Evolutionary conservation across 495 filamentous ascomycete genomes (phyloP).

Genomic region (Penicillium coffeae): DNA sequence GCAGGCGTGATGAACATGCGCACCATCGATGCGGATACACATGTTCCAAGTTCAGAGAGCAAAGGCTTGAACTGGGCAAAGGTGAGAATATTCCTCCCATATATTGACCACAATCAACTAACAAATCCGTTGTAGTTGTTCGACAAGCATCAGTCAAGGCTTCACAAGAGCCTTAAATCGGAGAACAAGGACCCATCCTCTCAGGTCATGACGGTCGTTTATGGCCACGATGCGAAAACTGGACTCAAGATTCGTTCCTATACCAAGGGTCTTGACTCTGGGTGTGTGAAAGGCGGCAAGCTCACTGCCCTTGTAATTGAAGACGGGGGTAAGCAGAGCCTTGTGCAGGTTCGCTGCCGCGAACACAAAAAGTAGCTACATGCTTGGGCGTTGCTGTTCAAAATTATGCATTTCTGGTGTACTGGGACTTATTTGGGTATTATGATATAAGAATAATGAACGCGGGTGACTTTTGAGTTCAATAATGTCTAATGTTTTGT

Average conservation of each 20-base stretch:
- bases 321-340: slow-evolving; percentile 33
- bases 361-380: slow-evolving; percentile 13
- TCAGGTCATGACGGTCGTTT: slow-evolving; percentile 58
- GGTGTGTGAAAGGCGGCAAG: slow-evolving; percentile 69
- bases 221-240: slow-evolving; percentile 78
- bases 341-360: slow-evolving; percentile 35
- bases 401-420: background rate
- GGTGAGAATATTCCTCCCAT: too few relatives aligned
- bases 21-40: slow-evolving; percentile 61
- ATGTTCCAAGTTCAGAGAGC: slow-evolving; percentile 54
- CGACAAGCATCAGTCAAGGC: slow-evolving; percentile 52
- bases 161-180: slow-evolving; percentile 22
- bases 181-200: slow-evolving; percentile 15
- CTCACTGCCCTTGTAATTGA: slow-evolving; percentile 77
- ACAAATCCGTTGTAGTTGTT: slow-evolving; percentile 36
- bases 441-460: too few relatives aligned
- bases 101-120: background rate
- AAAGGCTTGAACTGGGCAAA: slow-evolving; percentile 65
- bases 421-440: background rate
- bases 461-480: too few relatives aligned
- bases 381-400: too few relatives aligned
- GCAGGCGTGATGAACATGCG: slow-evolving; percentile 89
- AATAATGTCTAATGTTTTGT: too few relatives aligned
- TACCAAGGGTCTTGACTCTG: slow-evolving; percentile 80
- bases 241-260: slow-evolving; percentile 66